Evolutionary conservation across 208 protist species (phyloP).

Genomic region (Crithidia sp.): DNA sequence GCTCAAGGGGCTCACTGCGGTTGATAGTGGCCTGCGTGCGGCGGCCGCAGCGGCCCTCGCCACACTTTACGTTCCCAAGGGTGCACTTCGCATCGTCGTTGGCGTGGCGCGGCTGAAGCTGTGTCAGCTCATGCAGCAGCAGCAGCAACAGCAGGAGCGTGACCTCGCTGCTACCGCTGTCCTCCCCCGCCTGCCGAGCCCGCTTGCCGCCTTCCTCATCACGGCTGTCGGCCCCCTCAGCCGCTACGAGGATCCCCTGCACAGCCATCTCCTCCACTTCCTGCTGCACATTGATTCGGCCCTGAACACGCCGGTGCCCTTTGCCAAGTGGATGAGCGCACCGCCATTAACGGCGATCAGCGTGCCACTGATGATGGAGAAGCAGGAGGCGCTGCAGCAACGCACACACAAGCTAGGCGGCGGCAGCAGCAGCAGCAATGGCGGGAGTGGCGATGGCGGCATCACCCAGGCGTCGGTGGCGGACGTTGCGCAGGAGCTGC

Average conservation of each 20-base stretch:
- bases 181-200: conserved; percentile 73
- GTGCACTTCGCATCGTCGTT: conserved; percentile 57
- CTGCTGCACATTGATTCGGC: conserved; percentile 55
- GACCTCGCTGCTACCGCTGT: background rate
- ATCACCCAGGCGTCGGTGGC: conserved; percentile 54
- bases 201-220: conserved; percentile 72
- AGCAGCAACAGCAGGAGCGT: background rate
- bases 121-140: conserved; percentile 47
- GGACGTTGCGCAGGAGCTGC: conserved; percentile 56
- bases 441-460: background rate
- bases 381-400: conserved; percentile 52
- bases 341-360: conserved; percentile 77
- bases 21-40: conserved; percentile 50
- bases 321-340: conserved; percentile 54
- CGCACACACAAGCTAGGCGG: conserved; percentile 25
- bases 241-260: conserved; percentile 58
- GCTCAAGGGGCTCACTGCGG: conserved; percentile 76
- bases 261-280: conserved; percentile 81
- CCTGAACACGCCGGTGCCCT: conserved; percentile 62
- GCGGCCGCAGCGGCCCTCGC: conserved; percentile 55
- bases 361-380: conserved; percentile 81
- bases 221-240: conserved; percentile 55
- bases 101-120: conserved; percentile 82
- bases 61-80: conserved; percentile 57
- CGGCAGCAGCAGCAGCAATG: background rate